Evolutionary conservation across 768 basidiomycete species (phyloP), one percentile per base, ranked within the genome.

Genomic region (Rhodotorula paludigena): DNA sequence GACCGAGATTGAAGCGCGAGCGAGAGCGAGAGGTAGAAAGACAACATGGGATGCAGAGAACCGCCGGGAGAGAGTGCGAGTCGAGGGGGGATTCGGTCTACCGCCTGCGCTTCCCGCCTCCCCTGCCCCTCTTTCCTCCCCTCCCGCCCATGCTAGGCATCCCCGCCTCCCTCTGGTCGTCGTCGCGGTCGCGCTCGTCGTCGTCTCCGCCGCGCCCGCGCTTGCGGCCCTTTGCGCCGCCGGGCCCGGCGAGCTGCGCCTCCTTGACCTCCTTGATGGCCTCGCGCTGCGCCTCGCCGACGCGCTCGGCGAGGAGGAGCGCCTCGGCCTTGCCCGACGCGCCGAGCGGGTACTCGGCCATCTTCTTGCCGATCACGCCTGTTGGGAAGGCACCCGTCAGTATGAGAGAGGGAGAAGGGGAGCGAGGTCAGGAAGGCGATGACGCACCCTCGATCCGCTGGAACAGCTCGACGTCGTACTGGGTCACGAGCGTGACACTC

Each of bases 391-490:
- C 8, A 35, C n/a, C 5, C 23, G 57, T 30, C 20, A 44, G 47
- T 0, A 28, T 23, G 23, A 21, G 21, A 39, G 36, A 20, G 38
- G 30, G 41, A 8, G 14, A 10, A 32, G 58, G 5, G 36, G 21
- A 2, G 41, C 28, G 30, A 30, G 38, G 36, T n/a, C n/a, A 21
- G 44, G 38, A 28, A 1, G 16, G 38, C 16, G n/a, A 21, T 21
- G 15, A 59, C 52, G 28, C 28, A 61, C 63, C 82, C 78, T 99
- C 96, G 76, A 98, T 97, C 15, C 96, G 87, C 78, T 96, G 92
- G 9, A 97, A 80, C 52, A 97, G 83, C 79, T 98, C 96, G 61
- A 99, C 92, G 73, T 99, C 96, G 78, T 98, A 99, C 79, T 99
- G 96, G 10, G 94, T 91, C 32, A 97, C 92, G 48, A 99, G 84